A percentile compares a stretch with the other conserved stretches of the same genome.
These are phyloP conservation scores for Margaritispora aquatica DNA, from an alignment of 495 filamentous ascomycete species.

Conservation along the genomic window DNA sequence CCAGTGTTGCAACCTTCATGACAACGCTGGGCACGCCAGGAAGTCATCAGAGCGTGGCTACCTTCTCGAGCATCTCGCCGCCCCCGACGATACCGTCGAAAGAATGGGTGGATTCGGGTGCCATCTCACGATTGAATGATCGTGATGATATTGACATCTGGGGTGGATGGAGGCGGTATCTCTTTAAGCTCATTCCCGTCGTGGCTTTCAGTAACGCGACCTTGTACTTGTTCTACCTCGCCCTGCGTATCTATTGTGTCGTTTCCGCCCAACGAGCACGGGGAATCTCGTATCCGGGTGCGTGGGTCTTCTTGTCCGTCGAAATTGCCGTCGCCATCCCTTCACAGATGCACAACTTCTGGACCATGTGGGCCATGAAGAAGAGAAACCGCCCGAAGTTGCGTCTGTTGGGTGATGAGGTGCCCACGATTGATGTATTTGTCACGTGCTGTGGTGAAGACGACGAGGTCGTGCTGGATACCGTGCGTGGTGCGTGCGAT, in stretches of 20 bases:
- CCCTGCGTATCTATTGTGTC: slow-evolving; percentile 34
- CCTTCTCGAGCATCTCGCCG: slow-evolving; percentile 1
- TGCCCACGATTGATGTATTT: slow-evolving; percentile 43
- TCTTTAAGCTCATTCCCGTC: slow-evolving; percentile 33
- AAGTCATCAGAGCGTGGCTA: neutral
- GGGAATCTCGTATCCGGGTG: slow-evolving; percentile 24
- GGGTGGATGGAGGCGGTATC: slow-evolving; percentile 35
- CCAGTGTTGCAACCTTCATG: no score
- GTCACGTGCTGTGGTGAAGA: slow-evolving; percentile 45
- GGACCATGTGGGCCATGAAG: slow-evolving; percentile 37
- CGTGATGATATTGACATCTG: slow-evolving; percentile 38
- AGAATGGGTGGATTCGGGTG: slow-evolving; percentile 32
- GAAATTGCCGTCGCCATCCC: slow-evolving; percentile 34
- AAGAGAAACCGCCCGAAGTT: slow-evolving; percentile 32
- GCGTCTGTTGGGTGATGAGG: slow-evolving; percentile 34
- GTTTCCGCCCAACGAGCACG: slow-evolving; percentile 31
- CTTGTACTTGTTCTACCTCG: slow-evolving; percentile 35
- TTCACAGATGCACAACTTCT: slow-evolving; percentile 36
- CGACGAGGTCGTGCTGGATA: slow-evolving; percentile 45
- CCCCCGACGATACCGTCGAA: slow-evolving; percentile 6
- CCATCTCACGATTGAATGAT: slow-evolving; percentile 31
- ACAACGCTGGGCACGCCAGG: no score
- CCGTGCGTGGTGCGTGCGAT: slow-evolving; percentile 36
- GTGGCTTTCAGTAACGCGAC: slow-evolving; percentile 32
- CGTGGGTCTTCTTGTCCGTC: slow-evolving; percentile 38